A percentile compares a stretch with the other conserved stretches of the same genome.
Conservation (phyloP, 2,329 filamentous ascomycete genomes). For the Sporothrix globosa region DNA sequence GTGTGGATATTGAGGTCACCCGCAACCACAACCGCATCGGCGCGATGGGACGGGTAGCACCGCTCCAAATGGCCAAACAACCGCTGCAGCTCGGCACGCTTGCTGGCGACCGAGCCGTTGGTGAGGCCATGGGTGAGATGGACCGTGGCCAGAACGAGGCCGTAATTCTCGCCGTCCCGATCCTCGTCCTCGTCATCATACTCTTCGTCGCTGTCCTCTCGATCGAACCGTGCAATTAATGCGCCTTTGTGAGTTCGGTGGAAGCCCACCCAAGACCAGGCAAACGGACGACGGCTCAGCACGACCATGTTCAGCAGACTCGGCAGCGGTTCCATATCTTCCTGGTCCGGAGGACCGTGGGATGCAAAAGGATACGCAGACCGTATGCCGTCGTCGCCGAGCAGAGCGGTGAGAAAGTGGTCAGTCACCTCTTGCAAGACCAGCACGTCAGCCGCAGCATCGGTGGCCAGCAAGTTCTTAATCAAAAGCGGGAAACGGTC, state of each 20-base stretch:
- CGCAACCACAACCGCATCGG: conserved; percentile 59
- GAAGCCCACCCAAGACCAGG: conserved; percentile 59
- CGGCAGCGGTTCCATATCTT: conserved; percentile 58
- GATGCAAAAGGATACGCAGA: conserved; percentile 59
- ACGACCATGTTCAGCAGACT: conserved; percentile 65
- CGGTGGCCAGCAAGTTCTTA: conserved; percentile 49
- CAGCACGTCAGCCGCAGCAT: conserved; percentile 52
- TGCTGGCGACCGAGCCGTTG: conserved; percentile 60
- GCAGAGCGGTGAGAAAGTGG: conserved; percentile 61
- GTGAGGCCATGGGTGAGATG: conserved; percentile 66
- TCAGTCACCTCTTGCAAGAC: conserved; percentile 68
- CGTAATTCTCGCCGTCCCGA: conserved; percentile 36
- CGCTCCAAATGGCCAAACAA: conserved; percentile 52
- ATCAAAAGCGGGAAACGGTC: conserved; percentile 50
- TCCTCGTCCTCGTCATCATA: not conserved
- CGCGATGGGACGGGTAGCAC: conserved; percentile 42
- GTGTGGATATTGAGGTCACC: conserved; percentile 69
- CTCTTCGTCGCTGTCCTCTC: not conserved
- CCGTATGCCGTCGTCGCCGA: conserved; percentile 52
- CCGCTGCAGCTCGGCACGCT: conserved; percentile 58
- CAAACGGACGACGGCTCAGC: conserved; percentile 59
- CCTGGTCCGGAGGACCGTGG: conserved; percentile 58
- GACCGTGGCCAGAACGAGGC: conserved; percentile 58
- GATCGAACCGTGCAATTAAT: conserved; percentile 51
- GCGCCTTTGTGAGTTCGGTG: conserved; percentile 61